These are phyloP conservation scores for Pterocarpus santalinus DNA, from an alignment of 306 rosid species.

Conservation along the genomic window DNA sequence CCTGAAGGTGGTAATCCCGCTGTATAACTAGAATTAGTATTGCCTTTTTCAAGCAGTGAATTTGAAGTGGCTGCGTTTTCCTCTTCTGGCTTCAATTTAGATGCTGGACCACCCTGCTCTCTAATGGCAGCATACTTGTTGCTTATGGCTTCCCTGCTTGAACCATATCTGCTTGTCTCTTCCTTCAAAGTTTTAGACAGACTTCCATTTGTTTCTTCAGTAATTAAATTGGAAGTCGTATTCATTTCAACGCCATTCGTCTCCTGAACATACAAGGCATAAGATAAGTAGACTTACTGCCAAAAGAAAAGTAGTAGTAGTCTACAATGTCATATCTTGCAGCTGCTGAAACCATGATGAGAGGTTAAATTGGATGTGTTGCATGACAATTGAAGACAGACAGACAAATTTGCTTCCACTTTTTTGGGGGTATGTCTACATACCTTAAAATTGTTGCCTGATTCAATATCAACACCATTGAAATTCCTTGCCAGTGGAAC, in stretches of 20 bases:
- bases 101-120: conserved; percentile 72
- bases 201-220: conserved; percentile 54
- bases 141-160: conserved; percentile 81
- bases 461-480: conserved; percentile 68
- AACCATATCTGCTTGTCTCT: conserved; percentile 69
- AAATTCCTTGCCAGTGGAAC: conserved; percentile 93
- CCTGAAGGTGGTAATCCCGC: conserved; percentile 61
- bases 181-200: conserved; percentile 52
- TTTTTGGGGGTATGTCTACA: conserved; percentile 40
- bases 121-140: conserved; percentile 83
- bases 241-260: conserved; percentile 66
- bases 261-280: conserved; percentile 59
- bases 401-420: neutral
- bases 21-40: conserved; percentile 47
- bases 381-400: neutral
- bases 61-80: conserved; percentile 59
- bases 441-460: conserved; percentile 67
- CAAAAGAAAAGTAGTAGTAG: conserved; percentile 13
- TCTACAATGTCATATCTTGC: conserved; percentile 17
- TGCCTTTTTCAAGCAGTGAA: conserved; percentile 61
- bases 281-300: conserved; percentile 22
- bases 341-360: conserved; percentile 17
- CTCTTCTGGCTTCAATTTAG: conserved; percentile 61
- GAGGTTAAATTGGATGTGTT: conserved; percentile 33
- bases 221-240: conserved; percentile 51